Percentiles rank a stretch among this genome's conserved stretches.
Conservation (phyloP, 176 grass and related monocot species). For the Triticum timopheevii region DNA sequence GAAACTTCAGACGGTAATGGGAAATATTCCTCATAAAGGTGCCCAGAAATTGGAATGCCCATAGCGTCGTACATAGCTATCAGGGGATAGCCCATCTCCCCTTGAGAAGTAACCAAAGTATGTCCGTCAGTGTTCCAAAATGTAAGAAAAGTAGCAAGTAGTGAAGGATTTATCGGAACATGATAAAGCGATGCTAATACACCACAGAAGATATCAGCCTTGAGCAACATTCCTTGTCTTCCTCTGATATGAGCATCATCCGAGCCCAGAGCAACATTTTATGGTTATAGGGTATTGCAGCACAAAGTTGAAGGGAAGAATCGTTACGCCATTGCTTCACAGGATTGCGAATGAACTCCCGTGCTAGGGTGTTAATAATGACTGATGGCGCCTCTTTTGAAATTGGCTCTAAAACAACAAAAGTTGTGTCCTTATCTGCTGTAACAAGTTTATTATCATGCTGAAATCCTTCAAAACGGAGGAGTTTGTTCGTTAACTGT, state of each 20-base stretch:
- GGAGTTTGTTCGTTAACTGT: not conserved
- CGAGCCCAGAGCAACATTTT: not conserved
- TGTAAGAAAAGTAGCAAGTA: not conserved
- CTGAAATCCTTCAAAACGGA: not conserved
- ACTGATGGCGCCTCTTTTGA: not conserved
- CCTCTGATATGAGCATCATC: not conserved
- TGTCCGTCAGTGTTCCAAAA: not conserved
- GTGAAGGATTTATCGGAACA: not conserved
- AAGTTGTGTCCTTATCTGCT: not conserved
- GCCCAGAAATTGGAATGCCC: not conserved
- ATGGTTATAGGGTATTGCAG: not conserved
- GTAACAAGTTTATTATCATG: not conserved
- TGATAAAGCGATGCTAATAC: not conserved
- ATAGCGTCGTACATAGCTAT: not conserved
- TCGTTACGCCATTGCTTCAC: not conserved
- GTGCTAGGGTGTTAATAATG: not conserved
- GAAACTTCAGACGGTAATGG: not conserved
- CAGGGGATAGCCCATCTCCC: not conserved
- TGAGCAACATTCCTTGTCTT: not conserved
- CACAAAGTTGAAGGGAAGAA: not conserved
- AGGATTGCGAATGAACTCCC: not conserved
- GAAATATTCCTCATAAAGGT: not conserved
- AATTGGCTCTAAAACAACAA: too few relatives aligned
- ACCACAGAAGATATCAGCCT: not conserved
- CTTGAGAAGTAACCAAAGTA: not conserved